Percentiles rank a stretch among this genome's conserved stretches.
Conservation (phyloP, 805 yeast species). For the Candida caryicola region DNA sequence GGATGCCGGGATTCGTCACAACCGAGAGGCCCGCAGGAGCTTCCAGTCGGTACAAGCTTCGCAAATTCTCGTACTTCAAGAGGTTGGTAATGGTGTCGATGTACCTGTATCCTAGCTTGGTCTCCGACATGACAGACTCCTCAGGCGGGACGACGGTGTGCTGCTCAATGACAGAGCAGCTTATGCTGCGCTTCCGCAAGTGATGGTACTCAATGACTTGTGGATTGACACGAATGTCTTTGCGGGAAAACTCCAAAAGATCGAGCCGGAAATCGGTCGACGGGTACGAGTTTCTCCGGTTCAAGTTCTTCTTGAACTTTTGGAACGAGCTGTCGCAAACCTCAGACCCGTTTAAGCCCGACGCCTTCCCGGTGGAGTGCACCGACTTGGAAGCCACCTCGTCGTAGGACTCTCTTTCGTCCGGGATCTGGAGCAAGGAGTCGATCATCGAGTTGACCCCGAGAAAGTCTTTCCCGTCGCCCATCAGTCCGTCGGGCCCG, state of each 20-base stretch:
- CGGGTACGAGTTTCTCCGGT: conserved; percentile 38
- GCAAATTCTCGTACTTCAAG: conserved; percentile 20
- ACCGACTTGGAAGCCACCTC: not conserved
- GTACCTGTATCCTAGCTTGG: conserved; percentile 17
- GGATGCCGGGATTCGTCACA: conserved; percentile 13
- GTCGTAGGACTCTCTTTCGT: conserved; percentile 2
- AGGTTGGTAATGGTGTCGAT: conserved; percentile 15
- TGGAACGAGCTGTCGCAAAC: conserved; percentile 6
- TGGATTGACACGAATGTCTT: conserved; percentile 3
- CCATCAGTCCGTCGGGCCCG: not conserved
- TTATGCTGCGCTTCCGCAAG: conserved; percentile 16
- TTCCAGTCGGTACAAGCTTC: conserved; percentile 12
- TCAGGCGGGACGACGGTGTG: not conserved
- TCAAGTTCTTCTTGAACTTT: conserved; percentile 17
- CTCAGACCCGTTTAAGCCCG: not conserved
- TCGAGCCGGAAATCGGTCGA: conserved; percentile 20
- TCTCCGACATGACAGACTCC: conserved; percentile 6
- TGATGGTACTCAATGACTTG: conserved; percentile 7
- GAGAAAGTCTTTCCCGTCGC: not conserved
- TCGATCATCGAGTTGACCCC: conserved; percentile 7
- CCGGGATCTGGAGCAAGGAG: conserved; percentile 17
- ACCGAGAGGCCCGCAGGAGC: not conserved
- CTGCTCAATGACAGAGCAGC: conserved; percentile 16
- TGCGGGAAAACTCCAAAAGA: conserved; percentile 16
- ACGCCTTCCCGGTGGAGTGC: conserved; percentile 1